Percentiles rank a stretch among this genome's conserved stretches.
phyloP scores from a whole-genome alignment of 495 filamentous ascomycete species.

The Oidiodendron maius region DNA sequence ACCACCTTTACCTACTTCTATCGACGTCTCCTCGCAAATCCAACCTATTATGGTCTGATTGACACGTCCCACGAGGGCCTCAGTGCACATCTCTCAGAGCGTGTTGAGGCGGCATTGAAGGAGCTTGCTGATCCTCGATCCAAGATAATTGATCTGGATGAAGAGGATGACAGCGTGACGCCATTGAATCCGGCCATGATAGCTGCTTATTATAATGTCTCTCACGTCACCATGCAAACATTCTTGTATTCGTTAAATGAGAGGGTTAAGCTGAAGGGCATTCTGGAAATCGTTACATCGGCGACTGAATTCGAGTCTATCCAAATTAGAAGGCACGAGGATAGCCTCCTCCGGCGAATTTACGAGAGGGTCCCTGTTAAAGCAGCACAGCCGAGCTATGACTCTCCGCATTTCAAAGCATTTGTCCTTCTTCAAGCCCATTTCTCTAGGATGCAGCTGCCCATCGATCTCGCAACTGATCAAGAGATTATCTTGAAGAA shows the following conservation, averaged over 20 bases:
- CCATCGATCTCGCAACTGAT: conserved; percentile 94
- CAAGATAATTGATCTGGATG: conserved; percentile 94
- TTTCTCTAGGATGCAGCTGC: conserved; percentile 94
- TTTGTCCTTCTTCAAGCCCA: conserved; percentile 95
- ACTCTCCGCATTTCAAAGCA: conserved; percentile 96
- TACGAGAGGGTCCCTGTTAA: conserved; percentile 95
- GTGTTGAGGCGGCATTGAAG: conserved; percentile 88
- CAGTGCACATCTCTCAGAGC: conserved; percentile 88
- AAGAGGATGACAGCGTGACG: conserved; percentile 87
- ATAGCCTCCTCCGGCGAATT: conserved; percentile 79
- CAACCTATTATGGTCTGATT: conserved; percentile 88
- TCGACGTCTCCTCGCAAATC: conserved; percentile 91
- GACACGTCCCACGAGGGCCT: conserved; percentile 90
- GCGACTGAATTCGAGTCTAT: conserved; percentile 95
- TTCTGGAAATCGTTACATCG: conserved; percentile 94
- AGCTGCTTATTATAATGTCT: conserved; percentile 98
- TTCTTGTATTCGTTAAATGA: conserved; percentile 90
- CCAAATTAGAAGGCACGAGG: conserved; percentile 91
- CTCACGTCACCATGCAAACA: conserved; percentile 98
- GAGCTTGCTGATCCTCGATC: conserved; percentile 71
- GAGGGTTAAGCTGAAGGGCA: conserved; percentile 89
- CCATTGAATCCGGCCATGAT: conserved; percentile 97
- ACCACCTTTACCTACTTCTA: conserved; percentile 99
- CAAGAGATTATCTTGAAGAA: conserved; percentile 85
- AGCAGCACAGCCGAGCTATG: conserved; percentile 77